These are phyloP conservation scores for Puccinia horiana DNA, from an alignment of 1,284 basidiomycete genomes.

Conservation along the genomic window DNA sequence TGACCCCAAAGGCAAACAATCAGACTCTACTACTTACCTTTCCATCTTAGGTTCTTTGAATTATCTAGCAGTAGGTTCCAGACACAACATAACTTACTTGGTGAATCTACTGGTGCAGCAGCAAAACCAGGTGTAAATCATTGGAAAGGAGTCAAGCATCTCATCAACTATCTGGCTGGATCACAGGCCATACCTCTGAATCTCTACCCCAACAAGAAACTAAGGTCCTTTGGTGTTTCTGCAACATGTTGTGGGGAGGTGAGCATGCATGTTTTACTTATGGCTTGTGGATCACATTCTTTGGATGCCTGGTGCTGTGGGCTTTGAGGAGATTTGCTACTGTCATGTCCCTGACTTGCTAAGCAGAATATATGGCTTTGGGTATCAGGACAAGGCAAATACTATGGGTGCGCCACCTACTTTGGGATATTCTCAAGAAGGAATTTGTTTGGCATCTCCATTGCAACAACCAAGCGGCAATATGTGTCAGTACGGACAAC, in stretches of 20 bases:
- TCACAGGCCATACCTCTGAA: not conserved
- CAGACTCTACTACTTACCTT: not conserved
- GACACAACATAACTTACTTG: no score
- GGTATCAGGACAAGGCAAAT: not conserved
- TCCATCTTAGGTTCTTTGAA: no score
- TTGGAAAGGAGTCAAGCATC: not conserved
- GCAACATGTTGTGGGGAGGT: no score
- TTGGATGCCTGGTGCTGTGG: not conserved
- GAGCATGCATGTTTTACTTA: not conserved
- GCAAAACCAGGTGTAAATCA: not conserved
- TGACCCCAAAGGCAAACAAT: no score
- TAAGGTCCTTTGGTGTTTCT: not conserved
- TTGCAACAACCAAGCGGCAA: not conserved
- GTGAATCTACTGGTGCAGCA: not conserved
- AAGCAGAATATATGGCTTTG: conserved; percentile 22
- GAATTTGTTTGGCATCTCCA: not conserved
- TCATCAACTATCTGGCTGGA: not conserved
- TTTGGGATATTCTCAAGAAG: not conserved
- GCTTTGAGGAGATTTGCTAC: not conserved
- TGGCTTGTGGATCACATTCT: not conserved
- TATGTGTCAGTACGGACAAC: no score
- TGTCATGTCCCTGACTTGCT: not conserved
- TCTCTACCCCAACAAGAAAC: no score
- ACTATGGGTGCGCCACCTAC: not conserved
- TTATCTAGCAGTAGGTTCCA: no score